Percentiles rank a stretch among this genome's conserved stretches.
Conservation (phyloP, 257 asterid genomes). For the Nicotiana noctiflora region DNA sequence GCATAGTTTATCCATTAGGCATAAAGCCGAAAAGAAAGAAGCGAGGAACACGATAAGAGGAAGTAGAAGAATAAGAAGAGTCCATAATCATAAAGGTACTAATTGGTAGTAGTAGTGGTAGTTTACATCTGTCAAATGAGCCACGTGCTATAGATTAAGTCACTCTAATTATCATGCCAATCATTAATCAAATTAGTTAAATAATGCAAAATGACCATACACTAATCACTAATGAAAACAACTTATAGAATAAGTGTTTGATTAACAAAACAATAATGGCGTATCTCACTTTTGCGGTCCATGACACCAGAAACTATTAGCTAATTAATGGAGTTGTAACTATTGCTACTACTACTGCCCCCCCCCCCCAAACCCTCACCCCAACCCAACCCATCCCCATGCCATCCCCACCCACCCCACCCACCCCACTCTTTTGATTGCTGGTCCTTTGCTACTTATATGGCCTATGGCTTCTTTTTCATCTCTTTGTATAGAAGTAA, state of each 20-base stretch:
- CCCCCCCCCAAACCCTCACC: too few species aligned
- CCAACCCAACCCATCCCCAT: too few species aligned
- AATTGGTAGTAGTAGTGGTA: not conserved
- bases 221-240: not conserved
- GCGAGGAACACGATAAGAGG: not conserved
- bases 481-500: not conserved
- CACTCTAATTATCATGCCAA: slow-evolving; percentile 9
- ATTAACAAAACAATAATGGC: not conserved
- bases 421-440: too few species aligned
- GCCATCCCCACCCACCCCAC: too few species aligned
- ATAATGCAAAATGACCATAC: not conserved
- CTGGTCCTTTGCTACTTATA: not conserved
- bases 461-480: not conserved
- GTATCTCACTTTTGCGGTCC: slow-evolving; percentile 7
- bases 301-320: not conserved
- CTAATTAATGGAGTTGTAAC: not conserved
- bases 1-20: not conserved
- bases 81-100: not conserved
- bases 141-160: not conserved
- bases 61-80: not conserved
- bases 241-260: not conserved
- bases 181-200: slow-evolving; percentile 14
- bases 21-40: not conserved
- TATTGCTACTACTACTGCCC: too few species aligned
- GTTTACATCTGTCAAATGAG: slow-evolving; percentile 9